Evolutionary conservation across 2,329 filamentous ascomycete genomes (phyloP).

Genomic region (Botryosphaeria dothidea): DNA sequence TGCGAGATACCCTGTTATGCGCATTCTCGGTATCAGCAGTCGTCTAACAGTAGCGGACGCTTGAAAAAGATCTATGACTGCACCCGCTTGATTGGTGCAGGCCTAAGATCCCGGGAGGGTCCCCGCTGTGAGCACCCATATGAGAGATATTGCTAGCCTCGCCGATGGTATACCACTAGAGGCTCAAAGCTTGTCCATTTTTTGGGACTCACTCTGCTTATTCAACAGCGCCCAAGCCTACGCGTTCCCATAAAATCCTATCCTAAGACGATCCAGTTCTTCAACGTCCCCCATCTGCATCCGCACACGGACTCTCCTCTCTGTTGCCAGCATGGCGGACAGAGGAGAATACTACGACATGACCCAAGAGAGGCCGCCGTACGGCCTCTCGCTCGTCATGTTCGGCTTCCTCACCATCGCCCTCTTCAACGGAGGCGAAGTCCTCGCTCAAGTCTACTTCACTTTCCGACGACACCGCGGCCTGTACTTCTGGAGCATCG

Average conservation of each 20-base stretch:
- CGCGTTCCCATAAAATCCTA: not conserved
- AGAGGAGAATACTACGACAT: not conserved
- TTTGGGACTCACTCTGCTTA: not conserved
- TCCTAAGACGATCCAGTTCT: not conserved
- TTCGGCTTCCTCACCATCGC: not conserved
- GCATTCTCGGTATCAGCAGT: not conserved
- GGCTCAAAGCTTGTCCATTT: not conserved
- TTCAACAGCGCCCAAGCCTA: not conserved
- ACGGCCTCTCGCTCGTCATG: not conserved
- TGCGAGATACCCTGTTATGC: not conserved
- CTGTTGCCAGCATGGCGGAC: not conserved
- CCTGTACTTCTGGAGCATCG: slow-evolving; percentile 52
- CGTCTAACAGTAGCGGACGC: not conserved
- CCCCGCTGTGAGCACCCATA: not conserved
- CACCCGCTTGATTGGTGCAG: not conserved
- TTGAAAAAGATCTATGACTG: not conserved
- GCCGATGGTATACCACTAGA: no score
- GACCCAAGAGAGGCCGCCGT: not conserved
- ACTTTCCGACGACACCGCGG: slow-evolving; percentile 51
- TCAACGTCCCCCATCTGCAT: not conserved
- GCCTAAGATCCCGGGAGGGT: not conserved
- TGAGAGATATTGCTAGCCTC: not conserved
- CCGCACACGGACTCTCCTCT: not conserved
- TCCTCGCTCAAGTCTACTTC: slow-evolving; percentile 34
- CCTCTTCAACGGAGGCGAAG: not conserved